A percentile compares a stretch with the other conserved stretches of the same genome.
Evolutionary conservation across 768 basidiomycete species (phyloP).

Genomic region (Strobilomyces confusus): DNA sequence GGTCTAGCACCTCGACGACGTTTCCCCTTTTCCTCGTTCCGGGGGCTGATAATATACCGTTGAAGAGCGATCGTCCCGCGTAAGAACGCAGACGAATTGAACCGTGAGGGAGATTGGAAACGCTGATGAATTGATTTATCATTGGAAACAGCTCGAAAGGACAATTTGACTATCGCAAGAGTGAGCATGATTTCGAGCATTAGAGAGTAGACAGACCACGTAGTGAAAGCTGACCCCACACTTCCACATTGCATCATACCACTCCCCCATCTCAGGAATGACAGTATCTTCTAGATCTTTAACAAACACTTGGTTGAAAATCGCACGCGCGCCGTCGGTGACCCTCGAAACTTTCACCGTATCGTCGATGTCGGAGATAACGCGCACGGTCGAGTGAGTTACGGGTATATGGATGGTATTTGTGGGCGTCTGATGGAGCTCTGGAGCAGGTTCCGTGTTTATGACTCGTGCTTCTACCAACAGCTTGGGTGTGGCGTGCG

Average conservation of each 20-base stretch:
- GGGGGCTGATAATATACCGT: slow-evolving; percentile 76
- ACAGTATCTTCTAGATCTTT: slow-evolving; percentile 73
- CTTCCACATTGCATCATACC: slow-evolving; percentile 67
- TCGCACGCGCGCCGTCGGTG: slow-evolving; percentile 70
- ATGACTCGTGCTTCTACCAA: slow-evolving; percentile 50
- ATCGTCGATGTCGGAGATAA: slow-evolving; percentile 94
- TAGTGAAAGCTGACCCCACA: slow-evolving; percentile 82
- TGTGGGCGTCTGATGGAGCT: slow-evolving; percentile 33
- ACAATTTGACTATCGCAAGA: slow-evolving; percentile 67
- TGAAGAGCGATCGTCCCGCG: slow-evolving; percentile 77
- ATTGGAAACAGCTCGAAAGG: slow-evolving; percentile 83
- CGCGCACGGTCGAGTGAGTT: slow-evolving; percentile 60
- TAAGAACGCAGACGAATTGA: slow-evolving; percentile 84
- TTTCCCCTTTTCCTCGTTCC: slow-evolving; percentile 79
- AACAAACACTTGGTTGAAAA: slow-evolving; percentile 91
- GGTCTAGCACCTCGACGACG: slow-evolving; percentile 71
- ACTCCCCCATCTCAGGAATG: slow-evolving; percentile 80
- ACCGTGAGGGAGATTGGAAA: slow-evolving; percentile 67
- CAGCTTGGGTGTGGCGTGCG: slow-evolving; percentile 40
- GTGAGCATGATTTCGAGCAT: neutral
- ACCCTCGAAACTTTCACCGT: slow-evolving; percentile 71
- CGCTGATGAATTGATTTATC: slow-evolving; percentile 67
- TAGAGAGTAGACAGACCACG: slow-evolving; percentile 54
- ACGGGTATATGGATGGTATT: slow-evolving; percentile 41
- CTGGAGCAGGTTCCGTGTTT: slow-evolving; percentile 37